Evolutionary conservation across 108 stramenopile genomes (phyloP).

Genomic region (Nannochloropsis oceanica): DNA sequence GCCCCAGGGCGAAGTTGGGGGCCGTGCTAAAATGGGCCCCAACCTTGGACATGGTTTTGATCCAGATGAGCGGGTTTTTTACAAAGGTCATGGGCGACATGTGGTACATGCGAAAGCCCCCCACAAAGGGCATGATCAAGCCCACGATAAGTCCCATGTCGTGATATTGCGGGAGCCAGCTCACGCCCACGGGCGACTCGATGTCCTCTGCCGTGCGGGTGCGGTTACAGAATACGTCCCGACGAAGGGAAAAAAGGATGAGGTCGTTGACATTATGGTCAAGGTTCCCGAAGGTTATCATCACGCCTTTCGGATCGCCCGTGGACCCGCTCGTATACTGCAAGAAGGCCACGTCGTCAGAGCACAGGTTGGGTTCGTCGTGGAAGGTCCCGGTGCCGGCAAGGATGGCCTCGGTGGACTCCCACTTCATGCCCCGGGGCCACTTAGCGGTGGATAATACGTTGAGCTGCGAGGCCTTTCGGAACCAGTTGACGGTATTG

Average conservation of each 20-base stretch:
- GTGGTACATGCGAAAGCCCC: constrained; percentile 78
- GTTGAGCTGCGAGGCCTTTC: constrained; percentile 21
- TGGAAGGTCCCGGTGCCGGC: not conserved
- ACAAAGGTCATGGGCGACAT: constrained; percentile 84
- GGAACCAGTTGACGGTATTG: constrained; percentile 1
- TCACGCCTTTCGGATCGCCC: constrained; percentile 32
- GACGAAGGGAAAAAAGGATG: not conserved
- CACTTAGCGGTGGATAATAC: constrained; percentile 10
- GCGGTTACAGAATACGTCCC: not conserved
- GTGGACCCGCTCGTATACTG: constrained; percentile 40
- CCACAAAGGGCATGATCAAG: constrained; percentile 72
- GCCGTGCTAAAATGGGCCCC: constrained; percentile 9
- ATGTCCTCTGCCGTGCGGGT: not conserved
- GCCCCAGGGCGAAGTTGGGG: constrained; percentile 11
- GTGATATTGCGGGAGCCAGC: constrained; percentile 99
- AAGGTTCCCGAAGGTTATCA: constrained; percentile 28
- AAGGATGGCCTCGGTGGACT: not conserved
- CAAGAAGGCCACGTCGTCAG: constrained; percentile 33
- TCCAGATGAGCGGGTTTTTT: constrained; percentile 76
- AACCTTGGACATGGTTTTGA: constrained; percentile 59
- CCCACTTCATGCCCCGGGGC: not conserved
- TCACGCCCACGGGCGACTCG: constrained; percentile 40
- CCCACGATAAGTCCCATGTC: constrained; percentile 97
- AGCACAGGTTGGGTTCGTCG: constrained; percentile 1
- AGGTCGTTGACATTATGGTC: constrained; percentile 21